phyloP scores from a whole-genome alignment of 352 stramenopile genomes.

The Albugo laibachii region DNA sequence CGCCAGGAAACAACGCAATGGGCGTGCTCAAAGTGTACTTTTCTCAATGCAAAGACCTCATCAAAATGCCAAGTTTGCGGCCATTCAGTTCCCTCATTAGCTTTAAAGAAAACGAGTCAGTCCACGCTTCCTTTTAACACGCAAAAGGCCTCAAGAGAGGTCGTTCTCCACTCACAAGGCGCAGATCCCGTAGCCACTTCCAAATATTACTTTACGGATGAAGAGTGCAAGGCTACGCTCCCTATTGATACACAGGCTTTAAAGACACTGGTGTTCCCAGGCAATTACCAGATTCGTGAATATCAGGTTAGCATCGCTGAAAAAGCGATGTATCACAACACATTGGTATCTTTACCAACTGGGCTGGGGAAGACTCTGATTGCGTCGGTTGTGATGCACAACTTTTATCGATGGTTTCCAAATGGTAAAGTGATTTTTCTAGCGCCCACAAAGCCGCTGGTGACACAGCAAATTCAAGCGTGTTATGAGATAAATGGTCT shows the following conservation, averaged over 20 bases:
- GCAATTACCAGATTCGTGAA: slow-evolving; percentile 79
- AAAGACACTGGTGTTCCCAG: slow-evolving; percentile 74
- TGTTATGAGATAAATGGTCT: slow-evolving; percentile 93
- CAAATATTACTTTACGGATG: slow-evolving; percentile 8
- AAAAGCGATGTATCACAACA: slow-evolving; percentile 92
- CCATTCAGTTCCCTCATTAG: neutral
- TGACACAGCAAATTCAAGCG: slow-evolving; percentile 95
- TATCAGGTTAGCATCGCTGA: slow-evolving; percentile 93
- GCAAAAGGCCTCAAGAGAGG: slow-evolving; percentile 1
- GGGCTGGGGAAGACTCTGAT: slow-evolving; percentile 99
- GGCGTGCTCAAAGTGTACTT: slow-evolving; percentile 3
- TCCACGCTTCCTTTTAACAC: no score
- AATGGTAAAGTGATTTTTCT: slow-evolving; percentile 92
- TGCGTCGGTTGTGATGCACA: slow-evolving; percentile 99
- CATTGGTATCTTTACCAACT: slow-evolving; percentile 95
- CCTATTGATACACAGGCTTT: slow-evolving; percentile 41
- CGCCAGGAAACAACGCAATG: slow-evolving; percentile 3
- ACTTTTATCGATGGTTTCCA: slow-evolving; percentile 98
- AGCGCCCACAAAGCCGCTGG: slow-evolving; percentile 94
- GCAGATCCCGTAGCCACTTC: slow-evolving; percentile 33
- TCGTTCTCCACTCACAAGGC: slow-evolving; percentile 9
- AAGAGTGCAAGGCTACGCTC: slow-evolving; percentile 11
- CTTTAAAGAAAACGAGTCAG: no score
- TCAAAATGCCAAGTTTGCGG: neutral
- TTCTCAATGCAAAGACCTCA: neutral